Percentiles rank a stretch among this genome's conserved stretches.
Conservation (phyloP, 2,329 filamentous ascomycete species). For the Calycina marina region DNA sequence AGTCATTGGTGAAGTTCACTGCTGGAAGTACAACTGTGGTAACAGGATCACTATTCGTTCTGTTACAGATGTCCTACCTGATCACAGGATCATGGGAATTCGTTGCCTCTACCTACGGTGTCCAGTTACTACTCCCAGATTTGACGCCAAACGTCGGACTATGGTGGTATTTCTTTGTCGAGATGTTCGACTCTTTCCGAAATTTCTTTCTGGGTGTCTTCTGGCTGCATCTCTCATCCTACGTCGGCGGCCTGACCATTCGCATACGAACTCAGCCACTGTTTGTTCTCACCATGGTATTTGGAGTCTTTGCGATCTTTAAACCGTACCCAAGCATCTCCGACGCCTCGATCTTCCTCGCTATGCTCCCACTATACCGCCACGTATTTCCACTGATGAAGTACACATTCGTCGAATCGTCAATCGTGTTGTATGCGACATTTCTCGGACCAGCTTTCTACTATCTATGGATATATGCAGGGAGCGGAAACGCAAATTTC, state of each 20-base stretch:
- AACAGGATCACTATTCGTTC: slow-evolving; percentile 35
- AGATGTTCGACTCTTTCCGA: slow-evolving; percentile 98
- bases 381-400: slow-evolving; percentile 89
- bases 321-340: slow-evolving; percentile 93
- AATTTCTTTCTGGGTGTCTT: slow-evolving; percentile 96
- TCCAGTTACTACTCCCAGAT: slow-evolving; percentile 80
- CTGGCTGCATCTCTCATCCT: slow-evolving; percentile 86
- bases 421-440: slow-evolving; percentile 73
- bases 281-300: slow-evolving; percentile 68
- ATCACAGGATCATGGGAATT: slow-evolving; percentile 82
- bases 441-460: slow-evolving; percentile 92
- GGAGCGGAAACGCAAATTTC: slow-evolving; percentile 96
- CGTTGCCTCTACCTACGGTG: slow-evolving; percentile 76
- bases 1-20: slow-evolving; percentile 35
- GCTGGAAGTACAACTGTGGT: slow-evolving; percentile 38
- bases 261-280: slow-evolving; percentile 75
- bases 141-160: slow-evolving; percentile 88
- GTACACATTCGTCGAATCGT: slow-evolving; percentile 76
- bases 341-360: slow-evolving; percentile 76
- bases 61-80: slow-evolving; percentile 59
- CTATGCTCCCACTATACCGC: slow-evolving; percentile 69
- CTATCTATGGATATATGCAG: slow-evolving; percentile 95
- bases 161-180: slow-evolving; percentile 99
- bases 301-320: slow-evolving; percentile 88
- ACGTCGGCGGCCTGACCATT: slow-evolving; percentile 74